These are phyloP conservation scores for Dictyophora rubrovolvata DNA, from an alignment of 768 basidiomycete genomes.

Conservation along the genomic window DNA sequence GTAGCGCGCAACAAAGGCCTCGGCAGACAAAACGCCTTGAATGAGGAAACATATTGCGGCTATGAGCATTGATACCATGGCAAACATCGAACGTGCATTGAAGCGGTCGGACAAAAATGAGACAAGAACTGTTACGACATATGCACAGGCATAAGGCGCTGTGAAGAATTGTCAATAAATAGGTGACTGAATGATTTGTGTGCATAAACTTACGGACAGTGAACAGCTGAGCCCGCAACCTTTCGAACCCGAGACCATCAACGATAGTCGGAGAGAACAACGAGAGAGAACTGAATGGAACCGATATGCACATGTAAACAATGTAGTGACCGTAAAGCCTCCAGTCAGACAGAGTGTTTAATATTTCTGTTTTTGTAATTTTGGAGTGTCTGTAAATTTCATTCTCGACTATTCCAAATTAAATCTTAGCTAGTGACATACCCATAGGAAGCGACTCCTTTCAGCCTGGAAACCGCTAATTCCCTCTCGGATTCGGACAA, in stretches of 20 bases:
- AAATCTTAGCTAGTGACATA: not conserved
- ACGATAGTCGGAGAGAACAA: slow-evolving; percentile 72
- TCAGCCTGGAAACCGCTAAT: slow-evolving; percentile 26
- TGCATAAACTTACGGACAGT: slow-evolving; percentile 34
- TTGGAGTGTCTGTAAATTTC: slow-evolving; percentile 16
- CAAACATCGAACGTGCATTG: slow-evolving; percentile 10
- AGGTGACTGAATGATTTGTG: not conserved
- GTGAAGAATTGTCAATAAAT: not conserved
- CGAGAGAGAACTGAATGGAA: slow-evolving; percentile 29
- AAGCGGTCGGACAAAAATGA: slow-evolving; percentile 18
- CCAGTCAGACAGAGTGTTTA: slow-evolving; percentile 26
- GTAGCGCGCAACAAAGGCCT: slow-evolving; percentile 21
- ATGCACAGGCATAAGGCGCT: slow-evolving; percentile 30
- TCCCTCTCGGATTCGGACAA: slow-evolving; percentile 33
- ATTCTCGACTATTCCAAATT: not conserved
- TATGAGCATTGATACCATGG: not conserved
- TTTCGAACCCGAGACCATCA: slow-evolving; percentile 44
- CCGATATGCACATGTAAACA: slow-evolving; percentile 34
- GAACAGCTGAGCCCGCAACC: slow-evolving; percentile 47
- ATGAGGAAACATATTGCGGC: slow-evolving; percentile 13
- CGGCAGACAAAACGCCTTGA: slow-evolving; percentile 16
- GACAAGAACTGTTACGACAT: slow-evolving; percentile 18
- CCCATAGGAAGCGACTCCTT: slow-evolving; percentile 27
- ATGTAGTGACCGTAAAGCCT: slow-evolving; percentile 30
- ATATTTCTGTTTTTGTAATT: slow-evolving; percentile 30